phyloP scores from a whole-genome alignment of 129 eudicot genomes.

The Flaveria sonorensis region DNA sequence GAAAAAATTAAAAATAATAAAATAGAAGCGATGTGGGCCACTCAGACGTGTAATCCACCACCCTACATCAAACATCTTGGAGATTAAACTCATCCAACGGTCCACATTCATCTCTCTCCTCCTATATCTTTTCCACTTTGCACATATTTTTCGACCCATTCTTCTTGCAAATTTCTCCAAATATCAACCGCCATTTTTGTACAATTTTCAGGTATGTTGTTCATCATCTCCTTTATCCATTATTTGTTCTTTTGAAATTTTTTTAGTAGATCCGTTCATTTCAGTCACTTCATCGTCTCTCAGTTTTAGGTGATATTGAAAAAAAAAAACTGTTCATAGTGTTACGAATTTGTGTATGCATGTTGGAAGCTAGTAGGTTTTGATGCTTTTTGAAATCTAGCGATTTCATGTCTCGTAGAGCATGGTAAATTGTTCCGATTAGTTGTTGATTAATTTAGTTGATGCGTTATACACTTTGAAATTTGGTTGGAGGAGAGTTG shows the following conservation, averaged over 20 bases:
- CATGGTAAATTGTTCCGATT: not conserved
- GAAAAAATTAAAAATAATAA: not conserved
- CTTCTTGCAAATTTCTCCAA: not conserved
- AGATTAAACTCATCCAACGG: constrained; percentile 45
- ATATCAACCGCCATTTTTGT: constrained; percentile 19
- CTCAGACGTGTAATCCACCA: constrained; percentile 52
- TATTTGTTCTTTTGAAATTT: not conserved
- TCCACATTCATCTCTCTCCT: constrained; percentile 17
- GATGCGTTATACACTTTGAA: not conserved
- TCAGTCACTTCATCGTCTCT: not conserved
- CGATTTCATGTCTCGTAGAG: constrained; percentile 2
- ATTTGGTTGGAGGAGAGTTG: not conserved
- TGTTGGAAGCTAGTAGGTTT: not conserved
- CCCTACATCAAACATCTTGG: constrained; percentile 45
- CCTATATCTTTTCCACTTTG: constrained; percentile 30
- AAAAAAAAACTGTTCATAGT: not conserved
- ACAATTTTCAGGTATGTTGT: constrained; percentile 25
- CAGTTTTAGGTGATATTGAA: not conserved
- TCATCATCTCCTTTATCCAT: not conserved
- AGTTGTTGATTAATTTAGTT: constrained; percentile 7
- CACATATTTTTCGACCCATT: constrained; percentile 17
- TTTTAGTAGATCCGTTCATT: constrained; percentile 3
- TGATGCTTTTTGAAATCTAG: not conserved
- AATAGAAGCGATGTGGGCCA: constrained; percentile 33
- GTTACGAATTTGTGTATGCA: constrained; percentile 16